These are phyloP conservation scores for Cinnamomum chago DNA, from an alignment of 164 flowering plant species.

Conservation along the genomic window DNA sequence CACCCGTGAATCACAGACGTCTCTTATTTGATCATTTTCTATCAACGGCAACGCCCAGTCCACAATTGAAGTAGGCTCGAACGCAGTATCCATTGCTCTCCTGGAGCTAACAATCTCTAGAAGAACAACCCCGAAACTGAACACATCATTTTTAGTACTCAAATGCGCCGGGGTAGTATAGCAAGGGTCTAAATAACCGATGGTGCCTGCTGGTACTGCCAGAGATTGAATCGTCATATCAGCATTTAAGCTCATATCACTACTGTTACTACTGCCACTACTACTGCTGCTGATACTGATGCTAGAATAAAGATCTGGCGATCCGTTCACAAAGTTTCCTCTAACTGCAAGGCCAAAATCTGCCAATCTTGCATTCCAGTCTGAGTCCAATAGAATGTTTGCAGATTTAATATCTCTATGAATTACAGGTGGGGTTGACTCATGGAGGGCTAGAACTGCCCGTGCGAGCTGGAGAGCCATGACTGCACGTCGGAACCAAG, in stretches of 20 bases:
- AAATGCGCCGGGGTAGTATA: conserved; percentile 49
- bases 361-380: conserved; percentile 47
- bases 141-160: conserved; percentile 61
- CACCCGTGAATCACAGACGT: conserved; percentile 19
- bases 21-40: conserved; percentile 4
- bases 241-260: too few species aligned
- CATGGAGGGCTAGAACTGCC: conserved; percentile 51
- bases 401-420: conserved; percentile 69
- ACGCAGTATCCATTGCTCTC: conserved; percentile 42
- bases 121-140: conserved; percentile 63
- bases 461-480: conserved; percentile 45
- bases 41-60: conserved; percentile 29
- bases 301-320: background rate
- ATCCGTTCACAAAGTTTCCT: background rate
- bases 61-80: conserved; percentile 37
- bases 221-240: background rate
- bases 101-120: conserved; percentile 56
- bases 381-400: conserved; percentile 53
- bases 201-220: conserved; percentile 63
- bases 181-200: conserved; percentile 69
- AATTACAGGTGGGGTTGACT: conserved; percentile 30
- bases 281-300: background rate
- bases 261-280: background rate
- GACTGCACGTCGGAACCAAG: conserved; percentile 46
- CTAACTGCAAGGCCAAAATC: conserved; percentile 63